phyloP scores from a whole-genome alignment of 1,284 basidiomycete species.

The Cryptococcus sp. region DNA sequence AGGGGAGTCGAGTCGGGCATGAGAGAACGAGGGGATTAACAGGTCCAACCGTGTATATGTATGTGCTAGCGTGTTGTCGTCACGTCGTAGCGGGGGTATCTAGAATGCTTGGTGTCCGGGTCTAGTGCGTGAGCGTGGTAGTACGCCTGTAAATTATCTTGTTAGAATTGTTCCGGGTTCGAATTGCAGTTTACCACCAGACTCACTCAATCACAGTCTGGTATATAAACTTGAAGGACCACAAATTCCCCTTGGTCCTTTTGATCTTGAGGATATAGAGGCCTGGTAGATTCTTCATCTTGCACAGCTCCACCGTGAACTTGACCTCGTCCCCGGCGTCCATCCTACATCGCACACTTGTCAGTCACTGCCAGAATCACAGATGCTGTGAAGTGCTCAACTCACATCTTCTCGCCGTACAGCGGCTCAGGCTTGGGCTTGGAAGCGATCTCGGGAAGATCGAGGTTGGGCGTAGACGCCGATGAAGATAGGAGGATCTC shows the following conservation, averaged over 20 bases:
- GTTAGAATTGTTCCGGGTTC: background rate
- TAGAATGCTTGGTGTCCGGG: background rate
- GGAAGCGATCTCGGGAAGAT: conserved; percentile 17
- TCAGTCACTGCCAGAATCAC: conserved; percentile 1
- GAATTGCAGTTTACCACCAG: too few species aligned
- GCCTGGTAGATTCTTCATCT: conserved; percentile 78
- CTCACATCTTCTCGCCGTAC: conserved; percentile 64
- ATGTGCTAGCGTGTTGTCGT: background rate
- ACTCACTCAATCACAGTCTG: conserved; percentile 82
- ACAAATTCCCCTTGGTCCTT: conserved; percentile 82
- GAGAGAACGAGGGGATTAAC: background rate
- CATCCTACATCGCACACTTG: conserved; percentile 49
- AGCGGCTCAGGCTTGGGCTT: conserved; percentile 55
- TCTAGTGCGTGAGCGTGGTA: conserved; percentile 13
- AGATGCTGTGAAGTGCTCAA: background rate
- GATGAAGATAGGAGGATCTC: conserved; percentile 36
- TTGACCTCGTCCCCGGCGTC: conserved; percentile 90
- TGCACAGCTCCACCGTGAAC: conserved; percentile 85
- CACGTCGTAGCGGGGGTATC: background rate
- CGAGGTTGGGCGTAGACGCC: conserved; percentile 17
- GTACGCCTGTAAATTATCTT: conserved; percentile 7
- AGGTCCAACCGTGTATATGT: background rate
- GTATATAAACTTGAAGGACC: conserved; percentile 92
- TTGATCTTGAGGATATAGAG: conserved; percentile 86
- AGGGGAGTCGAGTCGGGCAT: background rate